Conservation (phyloP, 371 early-diverging fungal species). For the Synchytrium microbalum region DNA sequence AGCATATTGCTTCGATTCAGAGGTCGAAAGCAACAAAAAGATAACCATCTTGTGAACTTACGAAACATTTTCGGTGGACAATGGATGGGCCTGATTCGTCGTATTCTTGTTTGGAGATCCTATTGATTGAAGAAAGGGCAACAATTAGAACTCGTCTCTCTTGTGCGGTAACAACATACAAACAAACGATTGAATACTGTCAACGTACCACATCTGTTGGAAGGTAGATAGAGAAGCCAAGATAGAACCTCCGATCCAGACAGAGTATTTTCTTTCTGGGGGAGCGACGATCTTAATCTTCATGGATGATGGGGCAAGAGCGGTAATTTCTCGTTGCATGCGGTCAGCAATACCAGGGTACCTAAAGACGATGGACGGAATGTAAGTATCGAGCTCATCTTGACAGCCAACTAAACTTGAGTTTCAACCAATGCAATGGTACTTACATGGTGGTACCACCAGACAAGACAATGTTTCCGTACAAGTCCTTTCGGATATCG, state of each 20-base stretch:
- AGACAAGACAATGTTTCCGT: constrained; percentile 64
- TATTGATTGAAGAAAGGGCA: constrained; percentile 10
- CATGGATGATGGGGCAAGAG: constrained; percentile 90
- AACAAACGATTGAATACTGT: constrained; percentile 6
- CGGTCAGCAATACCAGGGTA: constrained; percentile 83
- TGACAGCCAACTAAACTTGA: no score
- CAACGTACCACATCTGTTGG: constrained; percentile 55
- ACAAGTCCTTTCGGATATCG: constrained; percentile 66
- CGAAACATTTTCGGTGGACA: constrained; percentile 97
- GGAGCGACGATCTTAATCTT: constrained; percentile 98
- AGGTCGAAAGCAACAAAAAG: no score
- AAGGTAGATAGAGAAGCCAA: constrained; percentile 50
- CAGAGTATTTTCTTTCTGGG: constrained; percentile 98
- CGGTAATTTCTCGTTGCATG: constrained; percentile 92
- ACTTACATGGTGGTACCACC: constrained; percentile 58
- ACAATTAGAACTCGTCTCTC: no score
- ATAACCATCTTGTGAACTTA: background rate
- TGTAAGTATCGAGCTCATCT: background rate
- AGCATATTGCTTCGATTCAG: no score
- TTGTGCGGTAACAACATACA: constrained; percentile 11
- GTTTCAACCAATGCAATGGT: background rate
- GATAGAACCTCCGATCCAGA: constrained; percentile 71
- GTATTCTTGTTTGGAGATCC: constrained; percentile 76
- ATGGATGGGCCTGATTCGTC: constrained; percentile 96
- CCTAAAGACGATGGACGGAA: background rate